phyloP scores from a whole-genome alignment of 352 stramenopile genomes.

The Pythium grandisporangium region DNA sequence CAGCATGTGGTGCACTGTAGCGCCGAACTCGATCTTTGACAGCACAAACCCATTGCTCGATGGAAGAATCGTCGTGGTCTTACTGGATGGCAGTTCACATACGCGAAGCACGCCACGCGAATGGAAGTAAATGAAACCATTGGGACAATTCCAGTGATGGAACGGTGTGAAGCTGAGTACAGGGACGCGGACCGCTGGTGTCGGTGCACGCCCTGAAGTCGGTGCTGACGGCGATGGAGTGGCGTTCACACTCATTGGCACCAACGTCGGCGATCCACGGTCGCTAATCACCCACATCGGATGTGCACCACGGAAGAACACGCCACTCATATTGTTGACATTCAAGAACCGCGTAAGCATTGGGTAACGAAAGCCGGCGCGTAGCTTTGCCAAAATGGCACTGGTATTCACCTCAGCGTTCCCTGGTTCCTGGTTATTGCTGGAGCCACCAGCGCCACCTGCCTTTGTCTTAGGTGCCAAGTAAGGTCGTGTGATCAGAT shows the following conservation, averaged over 20 bases:
- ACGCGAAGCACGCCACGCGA: conserved; percentile 68
- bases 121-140: conserved; percentile 86
- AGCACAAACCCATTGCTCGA: conserved; percentile 69
- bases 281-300: conserved; percentile 81
- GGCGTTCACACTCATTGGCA: conserved; percentile 62
- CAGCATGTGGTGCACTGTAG: conserved; percentile 72
- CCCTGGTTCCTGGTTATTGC: conserved; percentile 36
- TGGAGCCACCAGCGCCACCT: conserved; percentile 5
- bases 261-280: conserved; percentile 49
- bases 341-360: conserved; percentile 80
- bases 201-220: conserved; percentile 8
- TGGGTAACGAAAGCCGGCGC: conserved; percentile 73
- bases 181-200: conserved; percentile 46
- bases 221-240: conserved; percentile 11
- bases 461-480: conserved; percentile 46
- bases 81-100: conserved; percentile 70
- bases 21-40: conserved; percentile 68
- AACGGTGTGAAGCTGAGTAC: conserved; percentile 85
- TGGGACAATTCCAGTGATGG: conserved; percentile 83
- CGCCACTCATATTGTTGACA: conserved; percentile 78
- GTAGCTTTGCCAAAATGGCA: conserved; percentile 61
- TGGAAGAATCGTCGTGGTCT: conserved; percentile 57
- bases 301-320: conserved; percentile 77
- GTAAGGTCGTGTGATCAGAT: conserved; percentile 74
- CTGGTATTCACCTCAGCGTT: conserved; percentile 56